phyloP scores from a whole-genome alignment of 495 filamentous ascomycete genomes.

The Podospora didyma region DNA sequence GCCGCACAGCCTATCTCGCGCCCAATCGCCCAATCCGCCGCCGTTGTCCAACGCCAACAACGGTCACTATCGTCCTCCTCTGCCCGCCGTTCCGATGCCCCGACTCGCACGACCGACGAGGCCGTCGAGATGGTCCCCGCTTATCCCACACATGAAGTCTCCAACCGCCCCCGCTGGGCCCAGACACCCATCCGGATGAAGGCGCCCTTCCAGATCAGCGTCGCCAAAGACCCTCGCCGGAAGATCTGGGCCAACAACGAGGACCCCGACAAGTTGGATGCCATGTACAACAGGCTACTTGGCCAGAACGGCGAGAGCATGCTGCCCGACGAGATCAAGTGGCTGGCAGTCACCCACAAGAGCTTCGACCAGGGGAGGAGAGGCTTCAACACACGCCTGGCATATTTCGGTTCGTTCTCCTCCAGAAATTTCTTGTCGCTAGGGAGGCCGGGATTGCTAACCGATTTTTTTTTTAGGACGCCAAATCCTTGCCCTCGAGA shows the following conservation, averaged over 20 bases:
- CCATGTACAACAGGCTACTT: conserved; percentile 67
- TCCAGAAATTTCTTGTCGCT: conserved; percentile 42
- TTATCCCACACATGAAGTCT: background rate
- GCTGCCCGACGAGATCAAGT: conserved; percentile 88
- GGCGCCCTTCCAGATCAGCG: conserved; percentile 59
- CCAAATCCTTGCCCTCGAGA: conserved; percentile 74
- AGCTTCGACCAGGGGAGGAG: conserved; percentile 93
- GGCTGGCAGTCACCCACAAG: conserved; percentile 97
- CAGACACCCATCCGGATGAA: conserved; percentile 75
- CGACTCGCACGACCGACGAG: background rate
- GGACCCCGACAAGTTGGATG: conserved; percentile 66
- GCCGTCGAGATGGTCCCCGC: background rate
- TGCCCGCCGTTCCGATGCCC: conserved; percentile 7
- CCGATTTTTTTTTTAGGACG: conserved; percentile 53
- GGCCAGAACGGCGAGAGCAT: conserved; percentile 64
- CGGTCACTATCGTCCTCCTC: conserved; percentile 20
- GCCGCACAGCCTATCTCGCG: conserved; percentile 11
- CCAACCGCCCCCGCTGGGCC: conserved; percentile 65
- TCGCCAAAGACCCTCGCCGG: conserved; percentile 43
- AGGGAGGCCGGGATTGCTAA: conserved; percentile 41
- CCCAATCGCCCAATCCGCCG: background rate
- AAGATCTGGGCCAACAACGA: conserved; percentile 66
- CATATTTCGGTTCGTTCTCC: conserved; percentile 69
- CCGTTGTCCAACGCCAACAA: background rate
- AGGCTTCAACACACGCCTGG: conserved; percentile 90